Percentiles rank a stretch among this genome's conserved stretches.
These are phyloP conservation scores for Penicillium desertorum DNA, from an alignment of 495 filamentous ascomycete genomes.

Conservation along the genomic window DNA sequence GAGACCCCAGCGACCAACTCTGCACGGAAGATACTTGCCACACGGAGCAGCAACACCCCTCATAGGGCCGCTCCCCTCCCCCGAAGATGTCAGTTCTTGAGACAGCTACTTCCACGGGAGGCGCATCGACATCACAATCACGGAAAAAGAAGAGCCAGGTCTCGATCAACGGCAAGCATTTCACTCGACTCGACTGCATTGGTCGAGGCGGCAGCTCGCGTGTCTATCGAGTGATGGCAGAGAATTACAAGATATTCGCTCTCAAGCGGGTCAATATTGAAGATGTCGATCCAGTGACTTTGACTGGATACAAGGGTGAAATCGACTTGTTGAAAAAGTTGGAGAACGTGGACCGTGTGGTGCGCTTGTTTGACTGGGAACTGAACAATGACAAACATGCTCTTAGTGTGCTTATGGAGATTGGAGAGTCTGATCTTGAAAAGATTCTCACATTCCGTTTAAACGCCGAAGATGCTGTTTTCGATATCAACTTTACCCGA, in stretches of 20 bases:
- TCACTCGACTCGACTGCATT: slow-evolving; percentile 83
- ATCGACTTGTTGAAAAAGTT: slow-evolving; percentile 88
- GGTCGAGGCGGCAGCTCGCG: slow-evolving; percentile 89
- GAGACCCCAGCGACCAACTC: slow-evolving; percentile 51
- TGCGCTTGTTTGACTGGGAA: slow-evolving; percentile 88
- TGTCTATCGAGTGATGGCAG: slow-evolving; percentile 95
- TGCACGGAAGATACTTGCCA: slow-evolving; percentile 67
- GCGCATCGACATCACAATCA: slow-evolving; percentile 69
- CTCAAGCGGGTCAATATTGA: slow-evolving; percentile 90
- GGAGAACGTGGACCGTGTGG: slow-evolving; percentile 80
- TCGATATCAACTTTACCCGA: slow-evolving; percentile 88
- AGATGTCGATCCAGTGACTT: slow-evolving; percentile 77
- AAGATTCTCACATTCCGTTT: slow-evolving; percentile 74
- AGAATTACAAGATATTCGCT: slow-evolving; percentile 91
- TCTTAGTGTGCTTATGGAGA: slow-evolving; percentile 94
- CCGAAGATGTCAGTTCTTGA: slow-evolving; percentile 96
- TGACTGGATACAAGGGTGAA: slow-evolving; percentile 92
- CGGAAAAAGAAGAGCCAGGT: slow-evolving; percentile 76
- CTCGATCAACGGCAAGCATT: slow-evolving; percentile 85
- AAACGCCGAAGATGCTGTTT: slow-evolving; percentile 67
- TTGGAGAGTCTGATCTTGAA: slow-evolving; percentile 92
- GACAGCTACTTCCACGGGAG: slow-evolving; percentile 81
- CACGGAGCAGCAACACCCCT: slow-evolving; percentile 79
- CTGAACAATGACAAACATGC: slow-evolving; percentile 84
- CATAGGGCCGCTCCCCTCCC: slow-evolving; percentile 76